Evolutionary conservation across 495 filamentous ascomycete species (phyloP).

Genomic region (Pyrenula aspistea): DNA sequence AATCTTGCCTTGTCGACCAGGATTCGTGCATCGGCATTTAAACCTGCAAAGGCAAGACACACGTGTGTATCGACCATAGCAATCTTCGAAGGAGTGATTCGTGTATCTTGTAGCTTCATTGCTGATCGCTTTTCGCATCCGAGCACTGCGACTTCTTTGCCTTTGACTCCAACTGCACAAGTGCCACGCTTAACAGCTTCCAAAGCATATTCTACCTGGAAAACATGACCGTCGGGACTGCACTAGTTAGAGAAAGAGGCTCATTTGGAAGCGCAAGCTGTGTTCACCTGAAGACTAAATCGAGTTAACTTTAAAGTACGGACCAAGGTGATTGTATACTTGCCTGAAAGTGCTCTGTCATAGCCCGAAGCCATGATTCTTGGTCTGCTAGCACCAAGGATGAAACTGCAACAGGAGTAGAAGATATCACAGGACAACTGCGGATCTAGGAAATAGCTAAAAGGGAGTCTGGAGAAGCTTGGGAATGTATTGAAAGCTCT

Average conservation of each 20-base stretch:
- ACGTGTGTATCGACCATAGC: conserved; percentile 88
- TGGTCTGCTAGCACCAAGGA: too few relatives aligned
- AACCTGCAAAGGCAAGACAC: conserved; percentile 89
- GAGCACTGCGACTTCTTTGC: conserved; percentile 82
- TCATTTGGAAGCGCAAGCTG: conserved; percentile 15
- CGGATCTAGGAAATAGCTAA: background rate
- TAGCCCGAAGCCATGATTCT: conserved; percentile 70
- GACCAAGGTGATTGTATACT: conserved; percentile 28
- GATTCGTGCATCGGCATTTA: conserved; percentile 96
- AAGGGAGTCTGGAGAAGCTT: background rate
- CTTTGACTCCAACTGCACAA: conserved; percentile 96
- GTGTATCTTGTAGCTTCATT: conserved; percentile 98
- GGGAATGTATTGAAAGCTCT: background rate
- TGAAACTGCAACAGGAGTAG: too few relatives aligned
- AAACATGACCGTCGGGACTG: conserved; percentile 97
- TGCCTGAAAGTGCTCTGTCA: conserved; percentile 90
- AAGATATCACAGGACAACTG: background rate
- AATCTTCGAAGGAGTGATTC: conserved; percentile 98
- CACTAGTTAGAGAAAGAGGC: conserved; percentile 14
- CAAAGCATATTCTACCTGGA: conserved; percentile 98
- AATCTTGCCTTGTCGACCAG: conserved; percentile 93
- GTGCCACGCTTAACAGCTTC: conserved; percentile 99
- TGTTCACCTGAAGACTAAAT: conserved; percentile 53
- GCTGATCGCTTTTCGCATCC: conserved; percentile 98
- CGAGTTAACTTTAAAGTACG: conserved; percentile 22